Evolutionary conservation across 768 basidiomycete species (phyloP).

Genomic region (Lactarius deliciosus): DNA sequence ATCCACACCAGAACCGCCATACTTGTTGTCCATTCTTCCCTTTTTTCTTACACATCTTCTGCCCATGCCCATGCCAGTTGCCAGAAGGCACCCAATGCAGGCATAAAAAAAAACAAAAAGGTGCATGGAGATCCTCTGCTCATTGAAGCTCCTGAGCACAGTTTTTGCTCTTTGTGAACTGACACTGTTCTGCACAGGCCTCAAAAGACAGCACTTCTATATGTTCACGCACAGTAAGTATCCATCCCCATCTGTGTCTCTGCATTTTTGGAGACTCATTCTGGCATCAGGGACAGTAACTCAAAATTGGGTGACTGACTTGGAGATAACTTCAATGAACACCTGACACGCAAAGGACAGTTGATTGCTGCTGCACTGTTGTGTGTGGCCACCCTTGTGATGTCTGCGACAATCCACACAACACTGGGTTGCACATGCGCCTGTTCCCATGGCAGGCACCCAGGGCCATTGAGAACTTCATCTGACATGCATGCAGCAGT

Average conservation of each 20-base stretch:
- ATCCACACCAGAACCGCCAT: too few relatives aligned
- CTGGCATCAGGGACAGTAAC: conserved; percentile 56
- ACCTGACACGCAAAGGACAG: conserved; percentile 95
- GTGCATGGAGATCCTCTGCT: conserved; percentile 40
- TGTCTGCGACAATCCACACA: conserved; percentile 88
- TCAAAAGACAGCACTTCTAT: conserved; percentile 84
- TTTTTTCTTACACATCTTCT: too few relatives aligned
- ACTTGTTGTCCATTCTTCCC: too few relatives aligned
- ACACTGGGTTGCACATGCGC: conserved; percentile 88
- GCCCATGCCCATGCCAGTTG: conserved; percentile 86
- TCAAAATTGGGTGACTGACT: conserved; percentile 72
- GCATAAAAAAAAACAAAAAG: conserved; percentile 78
- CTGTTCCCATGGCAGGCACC: conserved; percentile 91
- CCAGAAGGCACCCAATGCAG: conserved; percentile 38
- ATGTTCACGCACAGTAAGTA: conserved; percentile 83
- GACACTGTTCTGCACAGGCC: conserved; percentile 89
- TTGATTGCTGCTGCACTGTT: conserved; percentile 64
- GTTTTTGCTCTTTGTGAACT: conserved; percentile 59
- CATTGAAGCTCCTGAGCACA: not conserved
- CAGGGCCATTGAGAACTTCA: conserved; percentile 97
- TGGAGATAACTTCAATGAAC: conserved; percentile 92
- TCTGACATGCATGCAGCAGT: conserved; percentile 76
- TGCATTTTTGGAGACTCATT: not conserved
- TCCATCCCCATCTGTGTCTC: not conserved
- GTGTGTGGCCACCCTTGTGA: conserved; percentile 71